Conservation (phyloP, 805 yeast genomes). For the Wickerhamomyces hampshirensis region DNA sequence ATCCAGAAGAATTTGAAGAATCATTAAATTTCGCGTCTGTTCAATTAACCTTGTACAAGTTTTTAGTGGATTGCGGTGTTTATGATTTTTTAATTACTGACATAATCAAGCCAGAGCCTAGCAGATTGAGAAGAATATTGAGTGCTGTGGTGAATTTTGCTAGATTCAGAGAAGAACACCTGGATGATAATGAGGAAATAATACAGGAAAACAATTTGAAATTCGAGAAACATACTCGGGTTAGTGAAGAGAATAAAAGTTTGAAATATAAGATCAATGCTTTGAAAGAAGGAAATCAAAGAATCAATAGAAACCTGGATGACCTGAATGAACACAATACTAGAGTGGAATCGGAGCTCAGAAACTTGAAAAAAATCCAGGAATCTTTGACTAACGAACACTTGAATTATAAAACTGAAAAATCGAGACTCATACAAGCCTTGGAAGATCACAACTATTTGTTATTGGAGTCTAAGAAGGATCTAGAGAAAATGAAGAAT, state of each 20-base stretch:
- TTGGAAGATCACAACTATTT: slow-evolving; percentile 58
- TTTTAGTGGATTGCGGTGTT: slow-evolving; percentile 69
- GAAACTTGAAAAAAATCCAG: slow-evolving; percentile 55
- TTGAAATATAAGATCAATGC: slow-evolving; percentile 32
- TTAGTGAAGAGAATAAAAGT: slow-evolving; percentile 36
- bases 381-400: slow-evolving; percentile 60
- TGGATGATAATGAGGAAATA: slow-evolving; percentile 61
- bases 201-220: slow-evolving; percentile 49
- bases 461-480: slow-evolving; percentile 51
- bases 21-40: slow-evolving; percentile 49
- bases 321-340: slow-evolving; percentile 46
- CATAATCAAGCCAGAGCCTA: slow-evolving; percentile 71
- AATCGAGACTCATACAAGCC: slow-evolving; percentile 50
- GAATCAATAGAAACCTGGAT: slow-evolving; percentile 29
- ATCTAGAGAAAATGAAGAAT: slow-evolving; percentile 52
- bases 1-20: slow-evolving; percentile 29
- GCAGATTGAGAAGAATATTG: slow-evolving; percentile 55
- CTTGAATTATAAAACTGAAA: slow-evolving; percentile 57
- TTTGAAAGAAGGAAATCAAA: slow-evolving; percentile 27
- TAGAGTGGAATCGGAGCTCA: slow-evolving; percentile 56
- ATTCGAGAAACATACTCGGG: slow-evolving; percentile 39
- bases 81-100: slow-evolving; percentile 74
- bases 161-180: slow-evolving; percentile 72
- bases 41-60: slow-evolving; percentile 55
- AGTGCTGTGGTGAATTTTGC: slow-evolving; percentile 87